These are phyloP conservation scores for Wickerhamiella brachini DNA, from an alignment of 805 yeast species.

Conservation along the genomic window DNA sequence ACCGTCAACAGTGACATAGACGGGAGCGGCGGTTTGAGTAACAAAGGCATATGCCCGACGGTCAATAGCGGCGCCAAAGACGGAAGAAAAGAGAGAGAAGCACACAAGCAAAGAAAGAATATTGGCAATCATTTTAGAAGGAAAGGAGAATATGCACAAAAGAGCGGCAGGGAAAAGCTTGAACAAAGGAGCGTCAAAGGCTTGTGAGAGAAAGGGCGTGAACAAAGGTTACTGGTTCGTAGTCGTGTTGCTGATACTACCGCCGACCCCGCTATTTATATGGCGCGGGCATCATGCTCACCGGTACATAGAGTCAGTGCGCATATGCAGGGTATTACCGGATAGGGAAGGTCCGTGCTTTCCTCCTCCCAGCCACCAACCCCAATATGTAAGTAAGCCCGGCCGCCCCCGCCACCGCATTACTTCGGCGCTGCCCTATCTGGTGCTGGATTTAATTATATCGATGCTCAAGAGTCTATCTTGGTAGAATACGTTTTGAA, in stretches of 20 bases:
- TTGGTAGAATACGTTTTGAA: too few relatives aligned
- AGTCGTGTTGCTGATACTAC: neutral
- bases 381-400: neutral
- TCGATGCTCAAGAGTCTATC: too few relatives aligned
- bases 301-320: neutral
- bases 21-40: conserved; percentile 13
- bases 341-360: neutral
- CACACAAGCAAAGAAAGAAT: conserved; percentile 1
- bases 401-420: neutral
- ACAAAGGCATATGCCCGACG: conserved; percentile 11
- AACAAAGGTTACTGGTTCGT: neutral
- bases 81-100: conserved; percentile 4
- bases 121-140: conserved; percentile 1
- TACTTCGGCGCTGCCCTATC: too few relatives aligned
- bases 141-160: neutral
- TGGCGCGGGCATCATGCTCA: neutral
- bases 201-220: neutral
- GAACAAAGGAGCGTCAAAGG: neutral
- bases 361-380: neutral
- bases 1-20: conserved; percentile 13
- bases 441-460: too few relatives aligned
- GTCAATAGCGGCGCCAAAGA: conserved; percentile 3
- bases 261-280: neutral
- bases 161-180: neutral
- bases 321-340: neutral